Percentiles rank a stretch among this genome's conserved stretches.
phyloP scores from a whole-genome alignment of 2,329 filamentous ascomycete species.

The Paraphaeosphaeria minitans region DNA sequence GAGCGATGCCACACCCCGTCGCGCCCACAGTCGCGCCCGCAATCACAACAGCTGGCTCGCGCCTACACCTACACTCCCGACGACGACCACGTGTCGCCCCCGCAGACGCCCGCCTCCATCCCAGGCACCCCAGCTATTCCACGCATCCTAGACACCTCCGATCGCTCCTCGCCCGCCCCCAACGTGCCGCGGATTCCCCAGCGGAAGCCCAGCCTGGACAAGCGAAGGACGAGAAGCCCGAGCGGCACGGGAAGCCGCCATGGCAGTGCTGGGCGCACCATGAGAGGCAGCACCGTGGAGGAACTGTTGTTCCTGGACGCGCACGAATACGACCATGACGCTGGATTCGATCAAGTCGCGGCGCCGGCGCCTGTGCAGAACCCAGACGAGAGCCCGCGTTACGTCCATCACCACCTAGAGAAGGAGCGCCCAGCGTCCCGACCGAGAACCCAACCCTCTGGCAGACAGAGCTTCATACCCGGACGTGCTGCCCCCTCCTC shows the following conservation, averaged over 20 bases:
- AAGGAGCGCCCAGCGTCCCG: constrained; percentile 13
- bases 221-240: constrained; percentile 7
- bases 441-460: neutral
- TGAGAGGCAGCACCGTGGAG: constrained; percentile 19
- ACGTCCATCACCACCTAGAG: constrained; percentile 23
- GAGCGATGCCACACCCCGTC: constrained; percentile 23
- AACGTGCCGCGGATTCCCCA: constrained; percentile 19
- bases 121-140: neutral
- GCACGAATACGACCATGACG: constrained; percentile 18
- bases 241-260: constrained; percentile 11
- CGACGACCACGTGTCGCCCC: neutral
- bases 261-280: constrained; percentile 7
- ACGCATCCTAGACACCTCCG: neutral
- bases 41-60: constrained; percentile 18
- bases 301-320: constrained; percentile 19
- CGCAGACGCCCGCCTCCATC: neutral
- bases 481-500: constrained; percentile 22
- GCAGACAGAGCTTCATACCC: constrained; percentile 14
- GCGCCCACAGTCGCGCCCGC: constrained; percentile 13
- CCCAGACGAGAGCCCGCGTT: constrained; percentile 45
- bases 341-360: constrained; percentile 33
- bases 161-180: constrained; percentile 20
- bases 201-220: constrained; percentile 18
- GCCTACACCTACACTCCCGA: constrained; percentile 29
- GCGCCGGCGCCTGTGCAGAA: constrained; percentile 54